A percentile compares a stretch with the other conserved stretches of the same genome.
Conservation (phyloP, 768 basidiomycete genomes). For the Dictyophora rubrovolvata region DNA sequence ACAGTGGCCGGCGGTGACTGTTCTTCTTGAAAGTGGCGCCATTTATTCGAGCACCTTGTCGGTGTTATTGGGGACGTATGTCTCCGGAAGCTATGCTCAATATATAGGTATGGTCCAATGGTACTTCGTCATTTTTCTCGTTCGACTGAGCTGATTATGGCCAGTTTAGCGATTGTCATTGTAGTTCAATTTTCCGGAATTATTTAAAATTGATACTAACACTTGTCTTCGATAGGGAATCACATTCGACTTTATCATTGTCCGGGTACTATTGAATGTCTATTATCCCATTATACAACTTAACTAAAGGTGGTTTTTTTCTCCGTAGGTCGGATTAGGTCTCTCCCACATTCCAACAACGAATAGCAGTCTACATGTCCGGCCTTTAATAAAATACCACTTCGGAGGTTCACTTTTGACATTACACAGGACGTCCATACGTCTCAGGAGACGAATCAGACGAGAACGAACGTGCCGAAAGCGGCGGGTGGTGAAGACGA, state of each 20-base stretch:
- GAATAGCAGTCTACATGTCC: background rate
- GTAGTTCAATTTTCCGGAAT: background rate
- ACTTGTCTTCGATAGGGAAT: background rate
- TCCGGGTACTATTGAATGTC: background rate
- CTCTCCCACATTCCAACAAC: background rate
- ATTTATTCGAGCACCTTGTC: conserved; percentile 27
- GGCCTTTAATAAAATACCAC: background rate
- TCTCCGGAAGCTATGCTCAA: conserved; percentile 25
- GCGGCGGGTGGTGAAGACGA: background rate
- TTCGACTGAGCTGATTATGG: background rate
- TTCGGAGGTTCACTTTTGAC: background rate
- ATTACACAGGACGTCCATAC: background rate
- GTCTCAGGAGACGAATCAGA: background rate
- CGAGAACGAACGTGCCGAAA: background rate
- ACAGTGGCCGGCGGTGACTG: conserved; percentile 24
- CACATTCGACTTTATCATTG: background rate
- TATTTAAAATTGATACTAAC: background rate
- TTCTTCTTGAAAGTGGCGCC: conserved; percentile 29
- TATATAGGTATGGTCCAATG: conserved; percentile 15
- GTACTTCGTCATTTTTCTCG: background rate
- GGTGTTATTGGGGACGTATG: conserved; percentile 24
- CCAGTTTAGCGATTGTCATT: background rate
- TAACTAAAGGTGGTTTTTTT: background rate
- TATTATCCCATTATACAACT: too few relatives aligned
- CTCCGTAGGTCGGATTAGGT: background rate